Evolutionary conservation across 1,139 yeast genomes (phyloP).

Genomic region (Arxiozyma heterogenica): DNA sequence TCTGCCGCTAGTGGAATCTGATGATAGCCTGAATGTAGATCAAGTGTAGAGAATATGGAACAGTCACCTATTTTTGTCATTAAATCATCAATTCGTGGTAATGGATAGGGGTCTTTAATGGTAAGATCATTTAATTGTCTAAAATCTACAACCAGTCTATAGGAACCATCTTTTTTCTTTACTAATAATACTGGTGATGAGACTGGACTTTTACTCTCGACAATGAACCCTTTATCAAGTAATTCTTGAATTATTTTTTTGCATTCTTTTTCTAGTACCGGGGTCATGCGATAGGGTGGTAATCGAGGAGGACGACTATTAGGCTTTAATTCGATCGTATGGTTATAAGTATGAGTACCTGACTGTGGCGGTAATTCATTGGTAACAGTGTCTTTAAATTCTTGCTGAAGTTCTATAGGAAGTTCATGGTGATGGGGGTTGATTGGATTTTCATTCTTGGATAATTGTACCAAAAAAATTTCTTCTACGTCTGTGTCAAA

Average conservation of each 20-base stretch:
- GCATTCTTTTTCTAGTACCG: constrained; percentile 5
- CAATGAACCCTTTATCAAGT: constrained; percentile 11
- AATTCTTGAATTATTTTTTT: constrained; percentile 9
- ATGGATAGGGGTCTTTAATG: constrained; percentile 18
- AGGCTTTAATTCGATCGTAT: constrained; percentile 6
- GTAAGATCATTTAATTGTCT: constrained; percentile 21
- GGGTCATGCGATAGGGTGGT: constrained; percentile 8
- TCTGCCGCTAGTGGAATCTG: constrained; percentile 11
- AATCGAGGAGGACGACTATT: constrained; percentile 4
- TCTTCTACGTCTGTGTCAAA: background rate
- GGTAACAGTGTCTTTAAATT: background rate
- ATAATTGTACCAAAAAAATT: background rate
- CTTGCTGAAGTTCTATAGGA: background rate
- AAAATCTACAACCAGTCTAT: constrained; percentile 22
- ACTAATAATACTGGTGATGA: constrained; percentile 19
- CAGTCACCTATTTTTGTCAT: constrained; percentile 8
- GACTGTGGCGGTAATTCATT: constrained; percentile 1
- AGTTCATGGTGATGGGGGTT: background rate
- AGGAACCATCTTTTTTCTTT: constrained; percentile 21
- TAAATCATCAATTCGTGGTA: constrained; percentile 20
- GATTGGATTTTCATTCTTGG: background rate
- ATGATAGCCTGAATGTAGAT: constrained; percentile 13
- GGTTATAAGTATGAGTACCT: background rate
- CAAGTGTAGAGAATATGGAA: constrained; percentile 8
- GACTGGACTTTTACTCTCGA: constrained; percentile 13